A percentile compares a stretch with the other conserved stretches of the same genome.
These are phyloP conservation scores for Bolboschoenoplectus hybrid DNA, from an alignment of 202 grass and related monocot species.

Conservation along the genomic window DNA sequence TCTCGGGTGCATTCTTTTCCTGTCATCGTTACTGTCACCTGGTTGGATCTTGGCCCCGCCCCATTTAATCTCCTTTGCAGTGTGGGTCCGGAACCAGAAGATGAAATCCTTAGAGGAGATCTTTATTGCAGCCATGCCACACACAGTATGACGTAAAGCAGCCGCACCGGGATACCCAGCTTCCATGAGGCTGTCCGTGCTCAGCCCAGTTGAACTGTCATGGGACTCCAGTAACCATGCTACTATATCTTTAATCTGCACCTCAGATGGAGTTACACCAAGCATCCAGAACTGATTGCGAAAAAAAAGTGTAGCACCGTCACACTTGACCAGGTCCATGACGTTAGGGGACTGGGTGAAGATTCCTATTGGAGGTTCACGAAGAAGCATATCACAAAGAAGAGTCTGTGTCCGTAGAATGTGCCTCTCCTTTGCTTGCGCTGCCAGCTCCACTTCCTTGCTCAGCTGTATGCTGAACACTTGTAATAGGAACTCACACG, in stretches of 20 bases:
- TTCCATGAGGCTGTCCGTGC: conserved; percentile 91
- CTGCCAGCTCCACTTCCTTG: conserved; percentile 82
- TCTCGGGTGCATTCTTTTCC: conserved; percentile 79
- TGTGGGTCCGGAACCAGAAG: conserved; percentile 89
- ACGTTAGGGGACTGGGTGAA: conserved; percentile 91
- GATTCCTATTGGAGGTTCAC: conserved; percentile 79
- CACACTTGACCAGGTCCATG: conserved; percentile 89
- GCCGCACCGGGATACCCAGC: conserved; percentile 75
- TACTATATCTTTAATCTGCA: conserved; percentile 74
- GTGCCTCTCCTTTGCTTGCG: conserved; percentile 89
- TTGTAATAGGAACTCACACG: conserved; percentile 96
- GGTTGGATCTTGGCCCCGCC: conserved; percentile 86
- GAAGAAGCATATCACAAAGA: conserved; percentile 95
- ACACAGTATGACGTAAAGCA: conserved; percentile 69
- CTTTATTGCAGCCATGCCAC: conserved; percentile 96
- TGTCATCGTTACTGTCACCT: conserved; percentile 58
- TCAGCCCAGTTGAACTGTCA: conserved; percentile 87
- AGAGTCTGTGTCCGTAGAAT: conserved; percentile 86
- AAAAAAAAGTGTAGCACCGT: conserved; percentile 81
- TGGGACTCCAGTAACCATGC: conserved; percentile 79
- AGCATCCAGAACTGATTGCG: conserved; percentile 78
- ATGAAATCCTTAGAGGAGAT: conserved; percentile 90
- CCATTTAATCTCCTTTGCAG: conserved; percentile 96
- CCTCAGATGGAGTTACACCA: conserved; percentile 56
- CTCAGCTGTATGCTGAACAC: conserved; percentile 90